phyloP scores from a whole-genome alignment of 208 protist genomes.

The Novymonas esmeraldas region DNA sequence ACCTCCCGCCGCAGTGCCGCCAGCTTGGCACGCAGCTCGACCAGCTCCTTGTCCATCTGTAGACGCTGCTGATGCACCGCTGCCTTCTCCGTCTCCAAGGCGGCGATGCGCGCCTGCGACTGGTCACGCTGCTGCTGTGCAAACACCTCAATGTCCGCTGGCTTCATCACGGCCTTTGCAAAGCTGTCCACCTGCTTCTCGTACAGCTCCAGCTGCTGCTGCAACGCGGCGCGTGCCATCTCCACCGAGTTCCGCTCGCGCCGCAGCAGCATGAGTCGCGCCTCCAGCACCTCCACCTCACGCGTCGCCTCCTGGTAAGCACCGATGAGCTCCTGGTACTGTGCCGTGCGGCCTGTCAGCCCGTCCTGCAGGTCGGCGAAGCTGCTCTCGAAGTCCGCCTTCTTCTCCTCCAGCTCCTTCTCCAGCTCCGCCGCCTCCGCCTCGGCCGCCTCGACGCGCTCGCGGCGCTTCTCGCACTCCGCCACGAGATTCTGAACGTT shows the following conservation, averaged over 20 bases:
- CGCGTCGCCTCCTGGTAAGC: constrained; percentile 40
- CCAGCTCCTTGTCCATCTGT: constrained; percentile 71
- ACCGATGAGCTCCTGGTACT: constrained; percentile 55
- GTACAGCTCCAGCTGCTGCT: constrained; percentile 75
- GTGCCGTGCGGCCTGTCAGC: constrained; percentile 37
- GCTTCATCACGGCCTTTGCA: constrained; percentile 41
- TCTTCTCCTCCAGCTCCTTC: constrained; percentile 43
- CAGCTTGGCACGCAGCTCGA: constrained; percentile 48
- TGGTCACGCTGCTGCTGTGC: constrained; percentile 53
- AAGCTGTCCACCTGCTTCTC: constrained; percentile 63
- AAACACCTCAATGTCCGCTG: constrained; percentile 58
- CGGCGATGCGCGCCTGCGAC: constrained; percentile 41
- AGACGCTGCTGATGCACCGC: constrained; percentile 57
- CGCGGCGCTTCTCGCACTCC: constrained; percentile 45
- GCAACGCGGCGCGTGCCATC: constrained; percentile 33
- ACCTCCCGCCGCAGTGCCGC: constrained; percentile 62
- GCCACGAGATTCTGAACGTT: constrained; percentile 52
- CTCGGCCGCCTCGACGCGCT: constrained; percentile 37
- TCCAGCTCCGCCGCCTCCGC: constrained; percentile 60
- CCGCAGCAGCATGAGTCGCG: constrained; percentile 43
- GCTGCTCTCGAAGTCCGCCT: constrained; percentile 61
- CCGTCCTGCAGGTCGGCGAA: constrained; percentile 43
- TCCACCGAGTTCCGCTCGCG: constrained; percentile 52
- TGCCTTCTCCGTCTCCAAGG: constrained; percentile 64
- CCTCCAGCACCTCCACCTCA: constrained; percentile 63